Base-by-base conservation (phyloP, 108 stramenopile species). In the Licmophora abbreviata region DNA sequence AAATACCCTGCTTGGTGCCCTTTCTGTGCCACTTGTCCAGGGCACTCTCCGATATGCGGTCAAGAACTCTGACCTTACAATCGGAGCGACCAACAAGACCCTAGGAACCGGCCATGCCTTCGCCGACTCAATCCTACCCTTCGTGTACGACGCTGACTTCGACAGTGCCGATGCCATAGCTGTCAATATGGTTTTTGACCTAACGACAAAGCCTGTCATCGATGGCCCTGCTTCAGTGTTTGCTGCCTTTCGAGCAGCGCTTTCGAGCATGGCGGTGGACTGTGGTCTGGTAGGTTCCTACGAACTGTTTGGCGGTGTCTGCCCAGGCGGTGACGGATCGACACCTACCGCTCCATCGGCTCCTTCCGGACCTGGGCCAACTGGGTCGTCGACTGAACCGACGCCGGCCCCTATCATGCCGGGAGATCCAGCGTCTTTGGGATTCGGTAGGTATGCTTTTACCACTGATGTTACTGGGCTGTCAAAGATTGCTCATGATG, bases 11-110 rank as follows among this genome's bases (percentile, higher is more conserved):
- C n/a, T 44, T 46, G 59, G 69, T 12, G 33, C 57, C 9, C 51
- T 69, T 25, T 18, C 46, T n/a, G 47, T 76, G 36, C 69, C 77
- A n/a, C 38, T 73, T 30, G 48, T 70, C 51, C 67, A 76, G 49
- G 76, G 66, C 18, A 61, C 56, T 23, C 44, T 79, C n/a, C 56
- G 56, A 41, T 66, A 58, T 33, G 66, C 71, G 10, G 59, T 40
- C 40, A 46, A 33, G 32, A 50, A 61, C 42, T 58, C 29, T 34
- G 41, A 44, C 15, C 48, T 73, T 17, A 29, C 40, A 9, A 24
- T 30, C 17, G 76, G 56, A 37, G 55, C 64, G 21, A 32, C 40
- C 9, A 43, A 61, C 29, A 37, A 17, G 9, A 36, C 44, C 21
- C 29, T 76, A 4, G 61, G 68, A 11, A 51, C 42, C 8, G 64